These are phyloP conservation scores for Chrysanthemum makinoi DNA, from an alignment of 129 eudicot genomes.

Conservation along the genomic window DNA sequence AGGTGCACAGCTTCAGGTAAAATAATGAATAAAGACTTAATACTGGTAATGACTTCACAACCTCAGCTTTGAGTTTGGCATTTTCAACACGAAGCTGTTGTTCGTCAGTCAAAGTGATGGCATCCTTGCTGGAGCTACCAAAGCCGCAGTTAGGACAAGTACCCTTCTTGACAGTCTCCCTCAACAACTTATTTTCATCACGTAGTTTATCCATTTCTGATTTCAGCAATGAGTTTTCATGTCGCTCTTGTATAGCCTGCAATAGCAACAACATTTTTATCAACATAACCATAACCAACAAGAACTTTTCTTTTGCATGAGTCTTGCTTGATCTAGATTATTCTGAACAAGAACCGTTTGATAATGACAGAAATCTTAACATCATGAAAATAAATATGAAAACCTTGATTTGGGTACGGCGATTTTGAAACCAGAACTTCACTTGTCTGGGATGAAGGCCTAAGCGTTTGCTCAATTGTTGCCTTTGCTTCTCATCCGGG, in stretches of 20 bases:
- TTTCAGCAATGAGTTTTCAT: slow-evolving; percentile 87
- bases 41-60: slow-evolving; percentile 21
- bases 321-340: not conserved
- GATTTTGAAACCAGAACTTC: slow-evolving; percentile 99
- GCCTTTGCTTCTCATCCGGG: slow-evolving; percentile 99
- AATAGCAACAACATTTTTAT: slow-evolving; percentile 23
- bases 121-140: slow-evolving; percentile 52
- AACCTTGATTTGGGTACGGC: slow-evolving; percentile 99
- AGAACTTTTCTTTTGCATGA: slow-evolving; percentile 1
- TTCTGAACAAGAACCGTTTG: slow-evolving; percentile 10
- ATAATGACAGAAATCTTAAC: not conserved
- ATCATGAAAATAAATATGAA: not conserved
- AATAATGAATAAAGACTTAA: not conserved
- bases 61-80: slow-evolving; percentile 90
- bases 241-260: slow-evolving; percentile 98
- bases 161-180: slow-evolving; percentile 57
- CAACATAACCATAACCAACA: slow-evolving; percentile 1
- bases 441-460: slow-evolving; percentile 99
- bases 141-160: slow-evolving; percentile 81
- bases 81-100: slow-evolving; percentile 79
- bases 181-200: slow-evolving; percentile 69
- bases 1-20: slow-evolving; percentile 5
- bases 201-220: slow-evolving; percentile 80
- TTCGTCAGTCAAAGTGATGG: slow-evolving; percentile 38
- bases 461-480: slow-evolving; percentile 77